These are phyloP conservation scores for Aspergillus sclerotioniger DNA, from an alignment of 495 filamentous ascomycete genomes.

Conservation along the genomic window DNA sequence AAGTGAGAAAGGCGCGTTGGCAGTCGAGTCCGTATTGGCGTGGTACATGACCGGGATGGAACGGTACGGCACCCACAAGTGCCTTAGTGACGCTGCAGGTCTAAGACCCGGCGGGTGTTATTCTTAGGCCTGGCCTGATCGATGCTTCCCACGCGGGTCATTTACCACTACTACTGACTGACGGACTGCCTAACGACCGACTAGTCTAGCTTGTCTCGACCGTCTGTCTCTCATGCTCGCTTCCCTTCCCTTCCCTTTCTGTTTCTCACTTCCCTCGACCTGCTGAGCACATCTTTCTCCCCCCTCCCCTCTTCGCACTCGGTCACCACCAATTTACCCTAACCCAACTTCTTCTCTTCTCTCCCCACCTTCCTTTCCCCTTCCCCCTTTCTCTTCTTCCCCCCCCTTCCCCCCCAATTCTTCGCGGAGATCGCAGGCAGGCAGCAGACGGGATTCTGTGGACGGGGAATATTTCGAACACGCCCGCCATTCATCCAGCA, in stretches of 20 bases:
- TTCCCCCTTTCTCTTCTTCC: neutral
- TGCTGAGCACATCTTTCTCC: neutral
- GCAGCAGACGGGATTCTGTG: too few relatives aligned
- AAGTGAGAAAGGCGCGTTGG: neutral
- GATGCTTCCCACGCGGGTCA: conserved; percentile 8
- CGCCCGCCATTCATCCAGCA: neutral
- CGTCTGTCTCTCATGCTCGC: conserved; percentile 5
- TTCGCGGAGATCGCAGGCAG: too few relatives aligned
- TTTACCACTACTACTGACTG: conserved; percentile 11
- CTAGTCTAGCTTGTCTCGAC: conserved; percentile 3
- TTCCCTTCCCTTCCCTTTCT: conserved; percentile 1
- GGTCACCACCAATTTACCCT: neutral
- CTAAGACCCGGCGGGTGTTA: conserved; percentile 22
- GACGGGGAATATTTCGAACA: too few relatives aligned
- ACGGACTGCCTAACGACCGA: conserved; percentile 6
- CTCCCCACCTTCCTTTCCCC: neutral
- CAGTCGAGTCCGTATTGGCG: neutral
- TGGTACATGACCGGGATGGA: too few relatives aligned
- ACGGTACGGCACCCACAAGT: conserved; percentile 7
- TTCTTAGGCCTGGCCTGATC: conserved; percentile 23
- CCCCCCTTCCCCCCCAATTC: conserved; percentile 2
- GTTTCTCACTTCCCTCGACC: conserved; percentile 1
- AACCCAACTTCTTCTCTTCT: neutral
- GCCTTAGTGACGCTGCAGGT: conserved; percentile 21
- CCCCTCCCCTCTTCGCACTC: neutral